Evolutionary conservation across 2,329 filamentous ascomycete species (phyloP).

Genomic region (Pseudonectria foliicola): DNA sequence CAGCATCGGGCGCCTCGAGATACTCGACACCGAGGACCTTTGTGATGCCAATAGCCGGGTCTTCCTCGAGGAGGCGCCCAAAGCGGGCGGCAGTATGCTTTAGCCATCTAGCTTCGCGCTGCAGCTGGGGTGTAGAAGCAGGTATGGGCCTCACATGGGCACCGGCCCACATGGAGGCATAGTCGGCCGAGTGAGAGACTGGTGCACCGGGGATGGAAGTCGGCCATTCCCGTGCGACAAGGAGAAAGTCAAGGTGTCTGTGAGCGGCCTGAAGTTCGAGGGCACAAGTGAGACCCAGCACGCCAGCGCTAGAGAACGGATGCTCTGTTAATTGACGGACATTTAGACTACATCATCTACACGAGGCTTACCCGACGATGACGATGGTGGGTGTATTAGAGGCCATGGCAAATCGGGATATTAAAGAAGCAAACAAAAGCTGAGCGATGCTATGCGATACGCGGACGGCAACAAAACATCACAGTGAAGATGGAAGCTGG

Average conservation of each 20-base stretch:
- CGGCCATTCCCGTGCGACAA: conserved; percentile 30
- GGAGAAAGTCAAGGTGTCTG: conserved; percentile 13
- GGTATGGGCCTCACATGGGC: conserved; percentile 49
- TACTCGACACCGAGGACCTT: conserved; percentile 45
- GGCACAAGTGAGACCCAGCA: conserved; percentile 44
- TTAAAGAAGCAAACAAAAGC: too few relatives aligned
- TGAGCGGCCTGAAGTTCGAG: conserved; percentile 33
- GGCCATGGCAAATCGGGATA: not conserved
- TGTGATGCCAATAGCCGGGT: conserved; percentile 37
- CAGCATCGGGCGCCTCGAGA: conserved; percentile 36
- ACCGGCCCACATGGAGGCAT: conserved; percentile 51
- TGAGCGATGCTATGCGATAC: too few relatives aligned
- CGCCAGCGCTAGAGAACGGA: conserved; percentile 36
- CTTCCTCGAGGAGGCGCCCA: conserved; percentile 11
- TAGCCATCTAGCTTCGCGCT: conserved; percentile 26
- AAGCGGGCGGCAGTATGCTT: conserved; percentile 22
- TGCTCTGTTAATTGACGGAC: not conserved
- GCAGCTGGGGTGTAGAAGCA: conserved; percentile 24
- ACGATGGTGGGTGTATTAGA: conserved; percentile 12
- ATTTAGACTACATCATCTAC: not conserved
- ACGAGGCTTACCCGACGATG: conserved; percentile 19
- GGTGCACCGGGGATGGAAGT: conserved; percentile 26
- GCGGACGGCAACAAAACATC: too few relatives aligned
- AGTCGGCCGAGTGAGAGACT: conserved; percentile 31
- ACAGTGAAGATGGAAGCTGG: too few relatives aligned